Conservation (phyloP, 2,329 filamentous ascomycete genomes). For the Aspergillus pseudoglaucus region DNA sequence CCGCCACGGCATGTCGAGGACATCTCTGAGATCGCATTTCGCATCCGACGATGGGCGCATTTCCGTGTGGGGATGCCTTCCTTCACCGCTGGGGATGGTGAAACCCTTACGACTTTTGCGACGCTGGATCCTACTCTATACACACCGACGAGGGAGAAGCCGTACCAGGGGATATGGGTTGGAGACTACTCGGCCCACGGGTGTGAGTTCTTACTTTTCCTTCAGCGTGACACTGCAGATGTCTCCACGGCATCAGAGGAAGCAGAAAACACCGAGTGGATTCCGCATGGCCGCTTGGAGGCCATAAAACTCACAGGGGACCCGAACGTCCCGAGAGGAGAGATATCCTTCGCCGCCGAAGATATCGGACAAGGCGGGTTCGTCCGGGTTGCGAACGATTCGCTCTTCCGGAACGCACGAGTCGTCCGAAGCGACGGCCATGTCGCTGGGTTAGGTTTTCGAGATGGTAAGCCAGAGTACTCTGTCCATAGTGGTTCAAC, state of each 20-base stretch:
- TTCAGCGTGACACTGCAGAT: slow-evolving; percentile 56
- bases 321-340: slow-evolving; percentile 78
- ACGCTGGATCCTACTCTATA: slow-evolving; percentile 71
- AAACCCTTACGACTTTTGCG: slow-evolving; percentile 57
- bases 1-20: slow-evolving; percentile 50
- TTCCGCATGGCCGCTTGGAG: slow-evolving; percentile 63
- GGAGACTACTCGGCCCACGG: slow-evolving; percentile 86
- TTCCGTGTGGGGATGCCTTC: slow-evolving; percentile 46
- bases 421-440: slow-evolving; percentile 71
- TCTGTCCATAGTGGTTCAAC: no score
- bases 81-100: slow-evolving; percentile 23
- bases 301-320: slow-evolving; percentile 91
- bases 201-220: slow-evolving; percentile 76
- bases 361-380: slow-evolving; percentile 65
- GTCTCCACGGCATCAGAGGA: slow-evolving; percentile 11
- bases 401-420: slow-evolving; percentile 65
- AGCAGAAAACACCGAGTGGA: slow-evolving; percentile 38
- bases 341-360: slow-evolving; percentile 72
- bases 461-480: slow-evolving; percentile 53
- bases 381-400: slow-evolving; percentile 57
- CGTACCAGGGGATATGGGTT: slow-evolving; percentile 85
- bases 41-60: slow-evolving; percentile 70
- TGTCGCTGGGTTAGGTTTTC: slow-evolving; percentile 67
- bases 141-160: slow-evolving; percentile 70
- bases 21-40: slow-evolving; percentile 64